Base-by-base conservation (phyloP, 176 grass and related monocot genomes). In the Aechmea fasciata region DNA sequence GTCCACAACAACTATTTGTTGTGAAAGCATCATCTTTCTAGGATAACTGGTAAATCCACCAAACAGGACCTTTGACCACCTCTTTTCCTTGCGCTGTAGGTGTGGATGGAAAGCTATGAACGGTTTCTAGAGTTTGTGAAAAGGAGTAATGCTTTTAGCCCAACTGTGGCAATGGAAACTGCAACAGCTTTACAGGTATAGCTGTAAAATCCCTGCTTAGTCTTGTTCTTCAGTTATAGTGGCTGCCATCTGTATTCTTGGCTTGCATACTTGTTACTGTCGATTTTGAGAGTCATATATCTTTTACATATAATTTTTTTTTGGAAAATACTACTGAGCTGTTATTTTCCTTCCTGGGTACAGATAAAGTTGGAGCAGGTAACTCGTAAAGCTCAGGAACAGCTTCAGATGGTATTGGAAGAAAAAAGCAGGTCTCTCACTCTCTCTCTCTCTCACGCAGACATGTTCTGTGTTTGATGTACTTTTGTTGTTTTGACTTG, bases 281-380 rank as follows among this genome's bases (percentile, higher is more conserved):
- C 4, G 6, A 7, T n/a, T 61, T 61, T 18, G 3, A 10, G 20
- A 61, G 20, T n/a, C 9, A 18, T 61, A 22, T 18, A 20, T 61
- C 15, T 61, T 7, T 61, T n/a, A 61, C n/a, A 71, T 50, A 79
- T 29, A 20, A 8, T 2, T n/a, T 18, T 48, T 19, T 48, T 48
- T 25, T 23, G 55, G 61, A 10, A 66, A 85, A 72, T 69, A 53
- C 68, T 53, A 80, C 67, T 79, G 41, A 79, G 67, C 64, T 26
- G 1, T 65, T 57, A 70, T 64, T 47, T 78, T 82, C 81, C 78
- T 28, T 83, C 69, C 17, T 80, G 55, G n/a, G 52, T 41, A 41
- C 86, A 97, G 93, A 73, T 91, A 62, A 97, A 97, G 75, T 65
- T 97, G 71, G 93, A 92, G 78, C 79, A 90, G 75, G 93, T 92